Evolutionary conservation across 495 filamentous ascomycete species (phyloP), one percentile per base, ranked within the genome.

Genomic region (Cenococcum geophilum): DNA sequence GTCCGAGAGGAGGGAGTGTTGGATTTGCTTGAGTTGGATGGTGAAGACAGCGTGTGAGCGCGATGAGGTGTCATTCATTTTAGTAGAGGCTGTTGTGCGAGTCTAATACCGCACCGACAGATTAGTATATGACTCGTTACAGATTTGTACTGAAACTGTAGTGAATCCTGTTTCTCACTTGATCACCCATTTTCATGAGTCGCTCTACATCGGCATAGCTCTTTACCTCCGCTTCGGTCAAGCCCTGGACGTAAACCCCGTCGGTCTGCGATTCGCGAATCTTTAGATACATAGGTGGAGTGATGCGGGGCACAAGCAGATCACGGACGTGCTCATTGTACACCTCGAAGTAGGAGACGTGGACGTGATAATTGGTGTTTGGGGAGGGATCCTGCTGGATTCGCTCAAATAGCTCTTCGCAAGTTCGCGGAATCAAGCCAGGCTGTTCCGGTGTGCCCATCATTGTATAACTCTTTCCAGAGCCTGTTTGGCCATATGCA

Each of bases 251-350:
- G 69, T 99, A 97, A n/a, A 95, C 92, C 0, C 95, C 95, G 69
- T 97, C 93, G 18, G 85, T 89, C 14, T 89, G 91, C 14, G 90
- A 96, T 75, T 99, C 93, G 55, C 95, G 86, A 72, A 99, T 95
- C 71, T 96, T 97, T 58, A 99, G 88, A 71, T 97, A 97, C 71
- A 95, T 85, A 1, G 92, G 88, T 2, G 87, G 79, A 61, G 88
- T 85, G 57, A 81, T 85, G 21, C 80, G 76, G 43, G 91, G 88
- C 1, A 91, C 89, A 48, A 99, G 81, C 1, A 99, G 80, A 72
- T 99, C 93, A 55, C 93, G 87, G 35, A 97, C 95, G 75, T 99
- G 93, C 74, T 99, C 93, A 73, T 99, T 99, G 80, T 99, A 97
- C 63, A 99, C 92, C 74, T 99, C 93, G 65, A 97, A 97, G 76